Evolutionary conservation across 2,329 filamentous ascomycete species (phyloP).

Genomic region (Cytospora leucostoma): DNA sequence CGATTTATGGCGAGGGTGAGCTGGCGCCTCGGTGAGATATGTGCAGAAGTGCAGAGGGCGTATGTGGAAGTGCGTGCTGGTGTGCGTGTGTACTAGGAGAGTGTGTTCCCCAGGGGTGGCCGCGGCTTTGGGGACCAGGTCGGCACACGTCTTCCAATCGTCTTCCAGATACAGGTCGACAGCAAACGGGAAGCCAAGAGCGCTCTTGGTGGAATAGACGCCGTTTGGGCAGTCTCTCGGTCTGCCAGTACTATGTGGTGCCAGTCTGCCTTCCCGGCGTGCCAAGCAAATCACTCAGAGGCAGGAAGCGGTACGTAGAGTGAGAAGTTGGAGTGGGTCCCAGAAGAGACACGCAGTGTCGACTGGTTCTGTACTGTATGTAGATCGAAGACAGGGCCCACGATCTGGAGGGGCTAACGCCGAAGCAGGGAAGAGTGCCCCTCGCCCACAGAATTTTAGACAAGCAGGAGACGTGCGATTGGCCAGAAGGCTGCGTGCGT

Average conservation of each 20-base stretch:
- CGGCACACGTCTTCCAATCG: constrained; percentile 15
- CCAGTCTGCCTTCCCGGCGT: background rate
- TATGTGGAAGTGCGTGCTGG: constrained; percentile 24
- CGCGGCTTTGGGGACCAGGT: constrained; percentile 17
- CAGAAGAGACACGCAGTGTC: constrained; percentile 1
- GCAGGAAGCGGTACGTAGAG: constrained; percentile 11
- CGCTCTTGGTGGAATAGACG: constrained; percentile 20
- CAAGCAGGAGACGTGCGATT: constrained; percentile 19
- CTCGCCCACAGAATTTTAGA: background rate
- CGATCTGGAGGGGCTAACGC: constrained; percentile 24
- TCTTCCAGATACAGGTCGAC: constrained; percentile 2
- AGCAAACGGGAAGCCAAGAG: constrained; percentile 1
- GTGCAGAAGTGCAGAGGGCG: background rate
- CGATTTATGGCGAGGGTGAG: constrained; percentile 23
- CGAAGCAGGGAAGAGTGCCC: constrained; percentile 12
- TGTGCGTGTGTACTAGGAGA: background rate
- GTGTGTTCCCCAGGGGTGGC: constrained; percentile 15
- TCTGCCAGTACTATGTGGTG: too few species aligned
- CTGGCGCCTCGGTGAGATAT: constrained; percentile 18
- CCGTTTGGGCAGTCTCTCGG: background rate
- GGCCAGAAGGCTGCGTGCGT: constrained; percentile 4
- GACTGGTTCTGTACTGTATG: background rate
- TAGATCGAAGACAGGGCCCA: constrained; percentile 23
- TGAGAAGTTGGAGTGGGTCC: constrained; percentile 7
- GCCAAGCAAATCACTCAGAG: background rate